Base-by-base conservation (phyloP, 1,284 basidiomycete genomes). In the Malassezia brasiliensis region DNA sequence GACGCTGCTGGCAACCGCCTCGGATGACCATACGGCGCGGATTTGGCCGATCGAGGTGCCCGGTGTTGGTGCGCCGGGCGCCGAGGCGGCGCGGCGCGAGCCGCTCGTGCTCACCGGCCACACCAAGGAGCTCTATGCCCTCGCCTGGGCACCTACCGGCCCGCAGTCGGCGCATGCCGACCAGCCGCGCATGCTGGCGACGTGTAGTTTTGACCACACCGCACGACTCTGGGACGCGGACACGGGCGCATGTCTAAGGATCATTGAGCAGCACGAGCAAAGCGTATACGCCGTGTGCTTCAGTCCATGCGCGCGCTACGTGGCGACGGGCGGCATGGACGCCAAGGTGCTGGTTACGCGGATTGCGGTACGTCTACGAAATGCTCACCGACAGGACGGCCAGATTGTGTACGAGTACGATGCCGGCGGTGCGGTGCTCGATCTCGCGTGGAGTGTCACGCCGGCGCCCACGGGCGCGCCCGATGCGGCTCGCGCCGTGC, bases 151-250 rank as follows among this genome's bases (percentile, higher is more conserved):
- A 39, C 67, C 68, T 0, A 65, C 64, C 1, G 66, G 66, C 4
- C 65, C 67, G 6, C 64, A 65, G 20, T 64, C 65, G 14, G 40
- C 61, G 3, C 54, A 69, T 15, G 60, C 65, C 19, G 58, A 61
- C 10, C 63, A 65, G 50, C 72, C 72, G 8, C 60, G 68, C n/a
- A 65, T 73, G 59, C 57, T 74, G 6, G 72, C 72, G 6, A 72
- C 72, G 35, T 62, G 68, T 22, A 66, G 66, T 12, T 73, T 72
- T 20, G 72, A 74, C 53, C 59, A 65, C 47, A 74, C 71, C 1
- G 68, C 67, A 7, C 57, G 72, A 14, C 52, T 74, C 0, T 74
- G 72, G 72, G 72, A 74, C 35, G 70, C 59, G 35, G 70, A 73
- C 45, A 65, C 55, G 15, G 72, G 72, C 30, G 64, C 62, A 12